Conservation (phyloP, 2,329 filamentous ascomycete species). For the Colletotrichum lini region DNA sequence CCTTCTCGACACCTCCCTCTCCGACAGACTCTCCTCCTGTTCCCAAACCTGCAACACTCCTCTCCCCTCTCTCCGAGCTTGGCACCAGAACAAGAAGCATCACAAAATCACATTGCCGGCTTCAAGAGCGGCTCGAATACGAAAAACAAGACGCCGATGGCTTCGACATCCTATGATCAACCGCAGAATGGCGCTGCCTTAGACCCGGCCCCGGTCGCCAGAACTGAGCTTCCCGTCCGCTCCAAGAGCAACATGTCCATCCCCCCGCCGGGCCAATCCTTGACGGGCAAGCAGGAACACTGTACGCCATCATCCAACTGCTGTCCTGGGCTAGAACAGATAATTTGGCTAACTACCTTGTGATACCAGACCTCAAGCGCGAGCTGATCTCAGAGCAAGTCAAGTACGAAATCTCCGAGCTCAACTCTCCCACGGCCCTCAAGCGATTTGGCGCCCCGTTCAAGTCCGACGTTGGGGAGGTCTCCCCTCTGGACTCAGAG, state of each 20-base stretch:
- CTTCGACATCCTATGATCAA: conserved; percentile 39
- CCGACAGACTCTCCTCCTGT: conserved; percentile 18
- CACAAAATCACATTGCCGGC: conserved; percentile 5
- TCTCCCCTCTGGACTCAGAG: conserved; percentile 93
- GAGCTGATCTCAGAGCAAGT: conserved; percentile 94
- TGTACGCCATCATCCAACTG: conserved; percentile 71
- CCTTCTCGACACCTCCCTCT: conserved; percentile 8
- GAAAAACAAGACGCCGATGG: conserved; percentile 32
- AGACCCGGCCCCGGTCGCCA: conserved; percentile 23
- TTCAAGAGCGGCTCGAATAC: conserved; percentile 4
- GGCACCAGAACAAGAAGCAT: conserved; percentile 14
- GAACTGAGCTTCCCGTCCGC: conserved; percentile 44
- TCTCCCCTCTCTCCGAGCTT: conserved; percentile 16
- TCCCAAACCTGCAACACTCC: conserved; percentile 1
- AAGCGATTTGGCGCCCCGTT: conserved; percentile 97
- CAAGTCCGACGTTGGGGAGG: conserved; percentile 90
- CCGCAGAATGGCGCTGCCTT: conserved; percentile 43
- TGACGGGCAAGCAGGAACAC: conserved; percentile 98
- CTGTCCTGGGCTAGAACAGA: background rate
- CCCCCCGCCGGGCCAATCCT: conserved; percentile 61
- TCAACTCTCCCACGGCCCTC: conserved; percentile 94
- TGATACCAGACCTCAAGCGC: conserved; percentile 85
- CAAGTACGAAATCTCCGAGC: conserved; percentile 89
- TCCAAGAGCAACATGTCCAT: conserved; percentile 48
- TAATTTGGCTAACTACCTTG: conserved; percentile 10